phyloP scores from a whole-genome alignment of 345 rosid species.

The Acer campestre region DNA sequence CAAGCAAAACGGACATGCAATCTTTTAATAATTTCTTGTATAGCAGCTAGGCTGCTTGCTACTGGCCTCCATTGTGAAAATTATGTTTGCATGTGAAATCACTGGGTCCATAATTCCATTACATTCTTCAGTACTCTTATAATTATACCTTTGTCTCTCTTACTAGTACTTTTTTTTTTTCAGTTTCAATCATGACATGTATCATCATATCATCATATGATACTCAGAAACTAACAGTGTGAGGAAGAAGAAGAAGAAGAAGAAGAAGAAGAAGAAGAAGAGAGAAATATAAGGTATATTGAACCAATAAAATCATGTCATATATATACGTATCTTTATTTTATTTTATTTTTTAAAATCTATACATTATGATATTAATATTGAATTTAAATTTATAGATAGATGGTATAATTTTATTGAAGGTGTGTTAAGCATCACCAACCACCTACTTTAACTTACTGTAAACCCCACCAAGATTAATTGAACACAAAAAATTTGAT shows the following conservation, averaged over 20 bases:
- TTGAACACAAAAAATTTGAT: too few relatives aligned
- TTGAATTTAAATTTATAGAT: too few relatives aligned
- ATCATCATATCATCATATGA: too few relatives aligned
- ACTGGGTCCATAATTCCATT: conserved; percentile 3
- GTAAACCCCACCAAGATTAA: too few relatives aligned
- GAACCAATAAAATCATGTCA: neutral
- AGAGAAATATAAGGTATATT: neutral
- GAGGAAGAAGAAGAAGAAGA: too few relatives aligned
- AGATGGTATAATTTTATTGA: too few relatives aligned
- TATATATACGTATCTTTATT: too few relatives aligned
- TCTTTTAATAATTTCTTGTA: neutral
- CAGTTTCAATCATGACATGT: neutral
- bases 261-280: too few relatives aligned
- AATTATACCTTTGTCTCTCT: neutral
- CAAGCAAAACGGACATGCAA: neutral
- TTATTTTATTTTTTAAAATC: too few relatives aligned
- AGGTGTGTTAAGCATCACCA: too few relatives aligned
- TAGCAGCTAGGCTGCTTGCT: neutral
- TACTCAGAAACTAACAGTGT: neutral
- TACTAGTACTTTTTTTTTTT: neutral
- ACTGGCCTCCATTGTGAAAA: neutral
- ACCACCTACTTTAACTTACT: too few relatives aligned
- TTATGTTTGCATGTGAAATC: neutral
- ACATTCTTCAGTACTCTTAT: neutral
- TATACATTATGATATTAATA: too few relatives aligned